Conservation (phyloP, 371 early-diverging fungal genomes). For the Lichtheimia corymbifera region DNA sequence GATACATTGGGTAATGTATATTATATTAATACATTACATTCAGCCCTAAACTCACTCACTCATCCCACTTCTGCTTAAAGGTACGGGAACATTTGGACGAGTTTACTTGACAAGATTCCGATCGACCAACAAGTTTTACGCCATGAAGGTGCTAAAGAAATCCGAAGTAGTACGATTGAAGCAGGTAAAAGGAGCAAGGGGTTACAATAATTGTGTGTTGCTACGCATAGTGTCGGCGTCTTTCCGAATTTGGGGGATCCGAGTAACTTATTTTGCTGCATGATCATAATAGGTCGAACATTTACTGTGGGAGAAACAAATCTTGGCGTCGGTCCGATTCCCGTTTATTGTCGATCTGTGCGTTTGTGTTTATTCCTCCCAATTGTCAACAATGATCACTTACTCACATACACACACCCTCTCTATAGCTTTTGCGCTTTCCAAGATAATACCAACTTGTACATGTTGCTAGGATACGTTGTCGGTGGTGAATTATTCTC, state of each 20-base stretch:
- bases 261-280: not conserved
- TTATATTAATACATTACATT: too few species aligned
- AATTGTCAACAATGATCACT: not conserved
- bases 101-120: constrained; percentile 82
- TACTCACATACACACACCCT: not conserved
- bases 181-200: constrained; percentile 52
- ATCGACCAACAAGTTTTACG: constrained; percentile 76
- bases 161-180: constrained; percentile 89
- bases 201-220: not conserved
- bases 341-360: constrained; percentile 92
- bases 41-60: not conserved
- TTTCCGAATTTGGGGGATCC: too few species aligned
- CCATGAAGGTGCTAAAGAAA: constrained; percentile 95
- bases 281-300: constrained; percentile 71
- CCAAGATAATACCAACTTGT: constrained; percentile 87
- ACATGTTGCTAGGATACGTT: constrained; percentile 97
- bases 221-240: too few species aligned
- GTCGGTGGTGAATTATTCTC: constrained; percentile 96
- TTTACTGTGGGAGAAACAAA: constrained; percentile 90
- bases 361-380: constrained; percentile 17
- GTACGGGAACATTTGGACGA: constrained; percentile 94
- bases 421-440: constrained; percentile 78
- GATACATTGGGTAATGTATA: constrained; percentile 35
- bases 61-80: constrained; percentile 56
- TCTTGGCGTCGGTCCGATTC: constrained; percentile 78